A percentile compares a stretch with the other conserved stretches of the same genome.
Conservation (phyloP, 306 rosid genomes). For the Ceratonia siliqua region DNA sequence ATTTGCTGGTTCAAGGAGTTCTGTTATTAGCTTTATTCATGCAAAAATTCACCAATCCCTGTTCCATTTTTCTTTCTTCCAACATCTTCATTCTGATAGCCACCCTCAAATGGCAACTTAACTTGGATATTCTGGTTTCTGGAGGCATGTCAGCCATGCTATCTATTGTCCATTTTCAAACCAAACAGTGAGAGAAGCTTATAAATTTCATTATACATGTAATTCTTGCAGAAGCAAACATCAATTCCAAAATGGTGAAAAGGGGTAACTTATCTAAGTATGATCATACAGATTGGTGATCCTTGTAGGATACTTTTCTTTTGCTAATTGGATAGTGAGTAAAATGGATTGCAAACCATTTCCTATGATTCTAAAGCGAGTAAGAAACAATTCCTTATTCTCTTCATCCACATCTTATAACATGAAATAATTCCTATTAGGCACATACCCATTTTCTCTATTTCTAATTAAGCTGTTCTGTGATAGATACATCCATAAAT, state of each 20-base stretch:
- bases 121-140: background rate
- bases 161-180: background rate
- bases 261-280: background rate
- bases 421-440: constrained; percentile 24
- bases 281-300: background rate
- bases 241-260: background rate
- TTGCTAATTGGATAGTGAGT: background rate
- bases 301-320: background rate
- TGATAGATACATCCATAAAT: background rate
- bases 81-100: background rate
- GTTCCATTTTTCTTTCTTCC: background rate
- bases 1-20: background rate
- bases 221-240: background rate
- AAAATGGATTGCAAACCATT: constrained; percentile 5
- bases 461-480: constrained; percentile 16
- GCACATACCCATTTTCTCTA: constrained; percentile 4
- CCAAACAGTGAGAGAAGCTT: background rate
- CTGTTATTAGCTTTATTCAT: background rate
- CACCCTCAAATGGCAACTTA: background rate
- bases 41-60: background rate
- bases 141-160: background rate
- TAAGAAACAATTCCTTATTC: background rate
- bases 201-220: background rate
- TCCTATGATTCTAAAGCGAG: background rate
- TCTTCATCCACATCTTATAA: background rate